Percentiles rank a stretch among this genome's conserved stretches.
These are phyloP conservation scores for Pleurotus platypus DNA, from an alignment of 768 basidiomycete genomes.

Conservation along the genomic window DNA sequence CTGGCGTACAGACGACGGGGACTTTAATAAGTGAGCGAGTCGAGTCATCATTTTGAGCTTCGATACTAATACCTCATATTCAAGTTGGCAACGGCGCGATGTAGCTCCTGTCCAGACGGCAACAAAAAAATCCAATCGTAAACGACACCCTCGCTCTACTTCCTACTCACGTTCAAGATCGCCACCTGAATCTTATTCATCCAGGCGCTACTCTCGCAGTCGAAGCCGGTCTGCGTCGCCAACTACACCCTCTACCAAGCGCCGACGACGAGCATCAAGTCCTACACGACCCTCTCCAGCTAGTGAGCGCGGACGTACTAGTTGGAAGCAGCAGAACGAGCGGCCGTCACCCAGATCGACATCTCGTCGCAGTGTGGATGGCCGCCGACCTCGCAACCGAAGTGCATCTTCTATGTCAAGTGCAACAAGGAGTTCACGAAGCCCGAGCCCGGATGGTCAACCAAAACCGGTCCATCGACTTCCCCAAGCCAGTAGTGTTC, in stretches of 20 bases:
- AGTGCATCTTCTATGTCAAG: conserved; percentile 56
- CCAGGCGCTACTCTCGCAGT: conserved; percentile 59
- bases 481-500: conserved; percentile 37
- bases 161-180: conserved; percentile 64
- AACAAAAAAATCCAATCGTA: conserved; percentile 32
- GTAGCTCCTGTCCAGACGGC: conserved; percentile 23
- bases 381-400: conserved; percentile 34
- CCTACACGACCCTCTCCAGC: conserved; percentile 34
- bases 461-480: conserved; percentile 61
- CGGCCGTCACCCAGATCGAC: conserved; percentile 31
- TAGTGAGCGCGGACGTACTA: conserved; percentile 38
- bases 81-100: conserved; percentile 69
- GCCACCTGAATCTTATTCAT: conserved; percentile 62
- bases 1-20: conserved; percentile 60
- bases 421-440: conserved; percentile 55
- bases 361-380: conserved; percentile 36
- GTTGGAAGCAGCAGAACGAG: conserved; percentile 24
- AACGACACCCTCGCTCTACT: conserved; percentile 40
- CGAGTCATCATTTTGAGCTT: not conserved
- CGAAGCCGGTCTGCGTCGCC: conserved; percentile 60
- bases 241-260: conserved; percentile 53
- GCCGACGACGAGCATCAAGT: conserved; percentile 49
- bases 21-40: conserved; percentile 66
- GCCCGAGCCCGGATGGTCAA: conserved; percentile 49
- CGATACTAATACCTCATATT: conserved; percentile 1